Evolutionary conservation across 208 protist species (phyloP).

Genomic region (Leishmania major): DNA sequence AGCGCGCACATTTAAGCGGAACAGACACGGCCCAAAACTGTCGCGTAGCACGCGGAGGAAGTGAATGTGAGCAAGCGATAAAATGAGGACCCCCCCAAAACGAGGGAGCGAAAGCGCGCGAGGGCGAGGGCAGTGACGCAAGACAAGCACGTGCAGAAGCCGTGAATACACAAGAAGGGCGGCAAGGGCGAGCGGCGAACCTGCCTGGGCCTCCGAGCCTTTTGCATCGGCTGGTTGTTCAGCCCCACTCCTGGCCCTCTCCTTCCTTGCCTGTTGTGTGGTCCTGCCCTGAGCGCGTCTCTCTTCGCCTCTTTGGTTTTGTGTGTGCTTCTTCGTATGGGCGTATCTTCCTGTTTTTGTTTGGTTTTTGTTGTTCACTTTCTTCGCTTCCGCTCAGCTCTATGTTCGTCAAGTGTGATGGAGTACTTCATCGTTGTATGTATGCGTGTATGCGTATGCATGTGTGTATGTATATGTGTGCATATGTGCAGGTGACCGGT

Average conservation of each 20-base stretch:
- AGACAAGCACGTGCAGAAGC: background rate
- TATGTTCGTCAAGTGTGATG: background rate
- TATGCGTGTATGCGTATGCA: background rate
- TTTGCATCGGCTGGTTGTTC: too few species aligned
- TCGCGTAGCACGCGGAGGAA: background rate
- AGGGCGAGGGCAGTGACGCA: background rate
- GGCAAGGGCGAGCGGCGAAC: background rate
- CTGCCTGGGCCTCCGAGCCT: background rate
- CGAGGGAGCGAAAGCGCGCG: background rate
- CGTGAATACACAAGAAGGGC: background rate
- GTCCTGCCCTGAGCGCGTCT: background rate
- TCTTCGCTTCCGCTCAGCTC: background rate
- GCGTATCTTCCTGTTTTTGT: too few species aligned
- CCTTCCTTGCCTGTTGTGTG: background rate
- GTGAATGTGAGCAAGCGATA: background rate
- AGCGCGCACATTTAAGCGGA: background rate
- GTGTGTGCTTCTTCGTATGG: background rate
- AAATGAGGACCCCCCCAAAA: background rate
- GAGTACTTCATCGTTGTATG: background rate
- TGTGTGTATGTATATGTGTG: background rate
- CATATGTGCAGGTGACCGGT: too few species aligned
- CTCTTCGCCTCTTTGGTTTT: background rate
- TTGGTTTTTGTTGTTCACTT: too few species aligned
- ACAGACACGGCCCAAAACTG: background rate
- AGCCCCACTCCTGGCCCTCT: background rate